Conservation (phyloP, 768 basidiomycete genomes). For the Clavaria fumosa region DNA sequence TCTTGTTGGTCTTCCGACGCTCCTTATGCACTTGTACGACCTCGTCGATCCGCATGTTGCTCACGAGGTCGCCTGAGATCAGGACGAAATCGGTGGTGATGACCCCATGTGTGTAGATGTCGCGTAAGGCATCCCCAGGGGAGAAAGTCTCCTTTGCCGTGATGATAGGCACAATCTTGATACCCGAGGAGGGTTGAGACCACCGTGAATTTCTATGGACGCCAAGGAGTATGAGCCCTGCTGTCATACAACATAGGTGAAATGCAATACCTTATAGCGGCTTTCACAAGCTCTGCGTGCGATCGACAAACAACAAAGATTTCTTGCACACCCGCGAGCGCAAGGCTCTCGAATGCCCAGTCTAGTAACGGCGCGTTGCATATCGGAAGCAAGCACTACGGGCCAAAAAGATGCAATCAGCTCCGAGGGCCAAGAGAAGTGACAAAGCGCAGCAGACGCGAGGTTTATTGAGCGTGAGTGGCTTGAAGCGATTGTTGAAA, state of each 20-base stretch:
- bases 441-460: conserved; percentile 37
- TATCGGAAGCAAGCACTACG: conserved; percentile 79
- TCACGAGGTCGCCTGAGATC: conserved; percentile 83
- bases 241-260: conserved; percentile 1
- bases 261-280: conserved; percentile 58
- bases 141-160: conserved; percentile 80
- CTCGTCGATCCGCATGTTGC: conserved; percentile 82
- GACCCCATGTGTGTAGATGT: conserved; percentile 83
- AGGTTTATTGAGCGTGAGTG: conserved; percentile 77
- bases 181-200: conserved; percentile 62
- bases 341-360: conserved; percentile 93
- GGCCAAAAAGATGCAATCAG: conserved; percentile 9
- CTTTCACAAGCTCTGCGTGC: conserved; percentile 74
- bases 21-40: conserved; percentile 83
- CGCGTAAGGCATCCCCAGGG: conserved; percentile 84
- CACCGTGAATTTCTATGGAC: conserved; percentile 59
- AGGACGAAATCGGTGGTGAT: conserved; percentile 86
- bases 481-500: conserved; percentile 86
- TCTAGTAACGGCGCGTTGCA: conserved; percentile 88
- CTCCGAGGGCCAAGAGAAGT: conserved; percentile 7
- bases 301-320: conserved; percentile 92
- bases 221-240: conserved; percentile 5
- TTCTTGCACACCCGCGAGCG: conserved; percentile 90
- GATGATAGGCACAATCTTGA: conserved; percentile 75
- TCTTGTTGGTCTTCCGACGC: conserved; percentile 71